Evolutionary conservation across 345 rosid genomes (phyloP).

Genomic region (Euphorbia tirucalli): DNA sequence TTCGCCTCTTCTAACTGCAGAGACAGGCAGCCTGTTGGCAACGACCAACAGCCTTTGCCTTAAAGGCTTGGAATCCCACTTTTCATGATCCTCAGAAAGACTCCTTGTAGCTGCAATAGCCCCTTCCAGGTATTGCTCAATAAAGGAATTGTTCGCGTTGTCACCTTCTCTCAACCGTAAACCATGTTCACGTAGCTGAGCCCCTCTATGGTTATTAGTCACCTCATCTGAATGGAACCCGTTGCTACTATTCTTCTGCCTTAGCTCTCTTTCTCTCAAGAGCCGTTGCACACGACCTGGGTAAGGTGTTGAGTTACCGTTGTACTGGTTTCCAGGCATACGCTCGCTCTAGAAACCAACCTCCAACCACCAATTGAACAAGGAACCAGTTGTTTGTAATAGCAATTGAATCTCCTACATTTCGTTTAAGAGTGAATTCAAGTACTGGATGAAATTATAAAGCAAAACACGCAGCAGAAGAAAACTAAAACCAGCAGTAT

Average conservation of each 20-base stretch:
- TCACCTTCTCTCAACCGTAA: conserved; percentile 49
- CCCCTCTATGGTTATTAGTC: conserved; percentile 40
- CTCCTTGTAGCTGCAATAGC: conserved; percentile 48
- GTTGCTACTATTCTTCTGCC: conserved; percentile 54
- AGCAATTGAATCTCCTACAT: conserved; percentile 52
- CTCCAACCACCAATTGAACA: conserved; percentile 26
- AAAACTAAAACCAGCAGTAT: too few species aligned
- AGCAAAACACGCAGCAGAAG: too few species aligned
- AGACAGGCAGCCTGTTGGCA: conserved; percentile 96
- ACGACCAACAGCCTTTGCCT: conserved; percentile 91
- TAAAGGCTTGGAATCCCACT: conserved; percentile 62
- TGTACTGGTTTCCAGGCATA: conserved; percentile 95
- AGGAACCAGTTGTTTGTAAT: conserved; percentile 16
- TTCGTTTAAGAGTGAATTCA: conserved; percentile 29
- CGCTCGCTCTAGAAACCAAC: conserved; percentile 49
- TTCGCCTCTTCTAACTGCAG: conserved; percentile 93
- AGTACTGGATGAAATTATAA: conserved; percentile 14
- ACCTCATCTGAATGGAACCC: conserved; percentile 50
- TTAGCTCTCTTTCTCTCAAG: conserved; percentile 64
- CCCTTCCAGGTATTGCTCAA: conserved; percentile 65
- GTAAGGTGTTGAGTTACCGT: conserved; percentile 53
- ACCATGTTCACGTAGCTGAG: conserved; percentile 46
- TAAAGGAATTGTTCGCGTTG: conserved; percentile 44
- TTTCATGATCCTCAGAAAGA: conserved; percentile 49
- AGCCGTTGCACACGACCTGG: conserved; percentile 70